phyloP scores from a whole-genome alignment of 1,284 basidiomycete genomes.

The Cerioporus squamosus region DNA sequence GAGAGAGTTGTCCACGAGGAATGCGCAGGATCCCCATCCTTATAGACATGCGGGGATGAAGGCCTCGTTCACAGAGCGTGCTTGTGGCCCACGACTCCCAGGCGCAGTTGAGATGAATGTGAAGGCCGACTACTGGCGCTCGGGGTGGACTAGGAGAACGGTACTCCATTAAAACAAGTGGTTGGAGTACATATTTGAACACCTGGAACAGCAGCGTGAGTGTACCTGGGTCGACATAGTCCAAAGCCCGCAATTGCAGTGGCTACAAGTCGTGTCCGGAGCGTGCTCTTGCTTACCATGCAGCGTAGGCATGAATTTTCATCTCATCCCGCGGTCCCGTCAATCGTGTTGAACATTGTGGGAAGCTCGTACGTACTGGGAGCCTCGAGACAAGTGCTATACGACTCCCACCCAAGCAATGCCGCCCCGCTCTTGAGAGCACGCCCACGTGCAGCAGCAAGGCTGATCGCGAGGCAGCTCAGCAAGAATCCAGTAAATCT shows the following conservation, averaged over 20 bases:
- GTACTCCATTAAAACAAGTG: too few species aligned
- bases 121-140: too few species aligned
- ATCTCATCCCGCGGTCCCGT: too few species aligned
- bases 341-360: neutral
- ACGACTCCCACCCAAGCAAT: constrained; percentile 60
- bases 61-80: constrained; percentile 19
- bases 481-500: constrained; percentile 81
- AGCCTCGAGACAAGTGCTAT: constrained; percentile 12
- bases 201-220: too few species aligned
- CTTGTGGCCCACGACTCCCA: neutral
- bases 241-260: too few species aligned
- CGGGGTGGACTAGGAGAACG: too few species aligned
- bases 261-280: too few species aligned
- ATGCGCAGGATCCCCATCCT: constrained; percentile 2
- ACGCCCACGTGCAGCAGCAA: constrained; percentile 69
- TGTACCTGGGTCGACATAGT: too few species aligned
- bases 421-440: constrained; percentile 65
- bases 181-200: too few species aligned
- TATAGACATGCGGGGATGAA: constrained; percentile 20
- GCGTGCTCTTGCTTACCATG: too few species aligned
- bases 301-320: too few species aligned
- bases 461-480: constrained; percentile 78
- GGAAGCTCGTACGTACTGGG: neutral
- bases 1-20: neutral
- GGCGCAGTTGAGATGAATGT: neutral